These are phyloP conservation scores for Pythium volutum DNA, from an alignment of 352 stramenopile genomes.

Conservation along the genomic window DNA sequence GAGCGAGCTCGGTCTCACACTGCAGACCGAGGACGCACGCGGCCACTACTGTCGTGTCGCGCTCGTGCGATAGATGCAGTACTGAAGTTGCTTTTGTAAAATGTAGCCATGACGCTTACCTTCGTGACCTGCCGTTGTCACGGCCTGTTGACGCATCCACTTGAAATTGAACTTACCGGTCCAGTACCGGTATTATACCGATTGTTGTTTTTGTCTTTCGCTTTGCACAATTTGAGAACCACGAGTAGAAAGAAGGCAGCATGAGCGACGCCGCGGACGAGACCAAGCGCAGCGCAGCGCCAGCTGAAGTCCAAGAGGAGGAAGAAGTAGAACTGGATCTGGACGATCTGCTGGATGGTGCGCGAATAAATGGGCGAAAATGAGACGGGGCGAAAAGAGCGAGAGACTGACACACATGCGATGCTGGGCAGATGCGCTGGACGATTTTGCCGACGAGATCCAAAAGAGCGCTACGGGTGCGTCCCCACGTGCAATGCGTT, in stretches of 20 bases:
- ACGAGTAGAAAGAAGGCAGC: too few species aligned
- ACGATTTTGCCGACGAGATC: constrained; percentile 81
- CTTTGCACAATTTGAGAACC: too few species aligned
- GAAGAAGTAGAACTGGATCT: constrained; percentile 54
- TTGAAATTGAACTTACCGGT: constrained; percentile 27
- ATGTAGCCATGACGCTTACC: constrained; percentile 14
- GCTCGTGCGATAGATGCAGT: constrained; percentile 13
- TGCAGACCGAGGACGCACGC: constrained; percentile 11
- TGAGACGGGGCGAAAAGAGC: background rate
- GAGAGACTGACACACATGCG: background rate
- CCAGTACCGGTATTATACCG: constrained; percentile 14
- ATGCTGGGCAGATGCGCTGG: constrained; percentile 49
- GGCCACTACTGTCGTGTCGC: constrained; percentile 26
- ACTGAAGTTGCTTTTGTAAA: background rate
- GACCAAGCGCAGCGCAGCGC: constrained; percentile 21
- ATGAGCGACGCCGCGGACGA: constrained; percentile 19
- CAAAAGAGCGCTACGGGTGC: constrained; percentile 26
- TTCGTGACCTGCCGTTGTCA: background rate
- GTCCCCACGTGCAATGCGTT: background rate
- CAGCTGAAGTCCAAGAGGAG: too few species aligned
- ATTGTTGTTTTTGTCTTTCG: background rate
- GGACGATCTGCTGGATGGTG: constrained; percentile 79
- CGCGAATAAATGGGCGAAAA: too few species aligned
- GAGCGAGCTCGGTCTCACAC: constrained; percentile 8
- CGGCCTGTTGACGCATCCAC: constrained; percentile 24